phyloP scores from a whole-genome alignment of 2,329 filamentous ascomycete species.

The Cordyceps tenuipes region DNA sequence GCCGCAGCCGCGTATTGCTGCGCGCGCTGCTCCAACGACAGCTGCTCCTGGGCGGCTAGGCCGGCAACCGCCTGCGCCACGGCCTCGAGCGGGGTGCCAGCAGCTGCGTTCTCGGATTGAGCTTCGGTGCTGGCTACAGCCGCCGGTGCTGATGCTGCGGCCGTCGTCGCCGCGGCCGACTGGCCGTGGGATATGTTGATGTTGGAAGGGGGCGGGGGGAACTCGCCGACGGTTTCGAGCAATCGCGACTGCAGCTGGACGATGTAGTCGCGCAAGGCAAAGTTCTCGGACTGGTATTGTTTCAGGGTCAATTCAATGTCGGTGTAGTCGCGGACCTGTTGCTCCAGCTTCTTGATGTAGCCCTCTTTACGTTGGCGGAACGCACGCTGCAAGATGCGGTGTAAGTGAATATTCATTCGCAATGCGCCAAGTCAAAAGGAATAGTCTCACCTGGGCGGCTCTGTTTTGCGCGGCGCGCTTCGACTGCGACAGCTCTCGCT shows the following conservation, averaged over 20 bases:
- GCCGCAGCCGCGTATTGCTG: conserved; percentile 21
- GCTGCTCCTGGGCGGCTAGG: conserved; percentile 33
- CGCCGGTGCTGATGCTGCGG: conserved; percentile 17
- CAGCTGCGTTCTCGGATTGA: conserved; percentile 19
- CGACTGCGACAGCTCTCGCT: conserved; percentile 86
- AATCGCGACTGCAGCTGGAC: conserved; percentile 81
- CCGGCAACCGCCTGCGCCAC: conserved; percentile 43
- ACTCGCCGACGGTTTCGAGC: conserved; percentile 73
- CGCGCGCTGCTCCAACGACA: conserved; percentile 24
- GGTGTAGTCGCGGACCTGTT: conserved; percentile 76
- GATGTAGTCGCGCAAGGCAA: conserved; percentile 84
- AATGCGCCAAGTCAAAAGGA: background rate
- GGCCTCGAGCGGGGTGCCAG: conserved; percentile 35
- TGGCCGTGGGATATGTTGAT: conserved; percentile 37
- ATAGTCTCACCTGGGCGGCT: conserved; percentile 77
- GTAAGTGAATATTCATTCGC: background rate
- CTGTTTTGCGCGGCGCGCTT: conserved; percentile 96
- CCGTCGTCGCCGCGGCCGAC: conserved; percentile 19
- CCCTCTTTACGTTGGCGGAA: conserved; percentile 97
- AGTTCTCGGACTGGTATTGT: conserved; percentile 79
- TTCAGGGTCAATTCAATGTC: conserved; percentile 72
- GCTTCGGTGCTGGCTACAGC: background rate
- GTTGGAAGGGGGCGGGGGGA: conserved; percentile 74
- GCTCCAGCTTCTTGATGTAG: conserved; percentile 95
- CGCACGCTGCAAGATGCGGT: conserved; percentile 57